These are phyloP conservation scores for Pseudogymnoascus sp. DNA, from an alignment of 2,329 filamentous ascomycete genomes.

Conservation along the genomic window DNA sequence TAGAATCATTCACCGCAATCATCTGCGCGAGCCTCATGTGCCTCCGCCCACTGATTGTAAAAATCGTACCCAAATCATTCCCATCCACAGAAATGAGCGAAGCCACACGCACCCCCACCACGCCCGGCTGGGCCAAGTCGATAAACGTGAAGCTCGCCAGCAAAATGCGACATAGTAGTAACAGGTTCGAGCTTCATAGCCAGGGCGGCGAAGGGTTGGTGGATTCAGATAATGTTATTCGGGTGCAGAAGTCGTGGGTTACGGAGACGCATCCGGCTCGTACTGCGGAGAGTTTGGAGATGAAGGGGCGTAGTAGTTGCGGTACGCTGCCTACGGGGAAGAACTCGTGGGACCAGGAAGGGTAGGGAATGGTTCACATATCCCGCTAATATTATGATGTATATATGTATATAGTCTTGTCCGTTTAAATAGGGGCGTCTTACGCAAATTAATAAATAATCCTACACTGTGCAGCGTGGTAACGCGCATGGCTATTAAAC, in stretches of 20 bases:
- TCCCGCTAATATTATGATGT: neutral
- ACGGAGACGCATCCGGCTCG: neutral
- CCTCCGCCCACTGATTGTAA: conserved; percentile 20
- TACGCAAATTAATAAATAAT: conserved; percentile 2
- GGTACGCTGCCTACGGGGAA: neutral
- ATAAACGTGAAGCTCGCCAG: neutral
- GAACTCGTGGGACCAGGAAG: neutral
- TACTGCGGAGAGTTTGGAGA: neutral
- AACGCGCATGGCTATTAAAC: neutral
- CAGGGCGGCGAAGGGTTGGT: neutral
- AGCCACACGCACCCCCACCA: neutral
- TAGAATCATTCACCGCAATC: conserved; percentile 23
- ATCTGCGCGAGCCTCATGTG: conserved; percentile 25
- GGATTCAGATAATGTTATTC: neutral
- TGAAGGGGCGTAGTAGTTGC: neutral
- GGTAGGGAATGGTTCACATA: neutral
- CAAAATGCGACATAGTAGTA: neutral
- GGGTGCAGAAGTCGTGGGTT: neutral
- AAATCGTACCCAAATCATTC: conserved; percentile 14
- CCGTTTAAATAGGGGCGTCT: neutral
- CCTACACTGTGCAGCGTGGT: neutral
- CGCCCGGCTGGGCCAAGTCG: neutral
- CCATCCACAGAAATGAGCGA: neutral
- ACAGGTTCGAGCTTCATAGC: neutral
- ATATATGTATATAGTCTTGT: neutral